A percentile compares a stretch with the other conserved stretches of the same genome.
Evolutionary conservation across 1,139 yeast species (phyloP).

Genomic region (Taphrina betulina): DNA sequence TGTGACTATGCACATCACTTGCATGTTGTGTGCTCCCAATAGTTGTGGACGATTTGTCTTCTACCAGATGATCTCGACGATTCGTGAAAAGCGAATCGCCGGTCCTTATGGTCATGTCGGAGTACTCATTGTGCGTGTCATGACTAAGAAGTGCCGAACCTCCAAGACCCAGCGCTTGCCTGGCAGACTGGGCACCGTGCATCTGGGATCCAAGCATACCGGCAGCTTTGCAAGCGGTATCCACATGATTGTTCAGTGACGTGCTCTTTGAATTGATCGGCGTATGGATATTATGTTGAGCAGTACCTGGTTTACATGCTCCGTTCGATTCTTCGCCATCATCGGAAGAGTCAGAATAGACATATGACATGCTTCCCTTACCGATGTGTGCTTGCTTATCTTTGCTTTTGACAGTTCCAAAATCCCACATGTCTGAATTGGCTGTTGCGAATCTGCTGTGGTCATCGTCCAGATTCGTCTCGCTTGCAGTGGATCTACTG

Average conservation of each 20-base stretch:
- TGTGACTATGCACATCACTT: background rate
- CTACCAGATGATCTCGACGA: background rate
- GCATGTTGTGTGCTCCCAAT: background rate
- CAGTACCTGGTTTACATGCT: background rate
- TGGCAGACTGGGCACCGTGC: background rate
- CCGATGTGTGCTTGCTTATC: conserved; percentile 12
- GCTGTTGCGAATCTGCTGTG: conserved; percentile 1
- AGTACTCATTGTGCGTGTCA: background rate
- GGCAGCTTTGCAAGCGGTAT: too few relatives aligned
- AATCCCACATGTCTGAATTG: conserved; percentile 22
- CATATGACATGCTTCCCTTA: conserved; percentile 19
- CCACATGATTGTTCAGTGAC: background rate
- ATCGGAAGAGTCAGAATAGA: conserved; percentile 5
- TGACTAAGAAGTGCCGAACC: too few relatives aligned
- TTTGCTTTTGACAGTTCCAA: conserved; percentile 16
- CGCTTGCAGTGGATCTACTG: background rate
- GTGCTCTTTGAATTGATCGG: background rate
- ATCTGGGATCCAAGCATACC: background rate
- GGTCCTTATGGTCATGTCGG: background rate
- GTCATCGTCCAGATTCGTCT: background rate
- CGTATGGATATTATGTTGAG: background rate
- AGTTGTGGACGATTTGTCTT: background rate
- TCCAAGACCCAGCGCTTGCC: background rate
- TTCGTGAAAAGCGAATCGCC: background rate
- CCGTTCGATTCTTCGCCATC: background rate